Base-by-base conservation (phyloP, 768 basidiomycete genomes). In the Collybia sp. region DNA sequence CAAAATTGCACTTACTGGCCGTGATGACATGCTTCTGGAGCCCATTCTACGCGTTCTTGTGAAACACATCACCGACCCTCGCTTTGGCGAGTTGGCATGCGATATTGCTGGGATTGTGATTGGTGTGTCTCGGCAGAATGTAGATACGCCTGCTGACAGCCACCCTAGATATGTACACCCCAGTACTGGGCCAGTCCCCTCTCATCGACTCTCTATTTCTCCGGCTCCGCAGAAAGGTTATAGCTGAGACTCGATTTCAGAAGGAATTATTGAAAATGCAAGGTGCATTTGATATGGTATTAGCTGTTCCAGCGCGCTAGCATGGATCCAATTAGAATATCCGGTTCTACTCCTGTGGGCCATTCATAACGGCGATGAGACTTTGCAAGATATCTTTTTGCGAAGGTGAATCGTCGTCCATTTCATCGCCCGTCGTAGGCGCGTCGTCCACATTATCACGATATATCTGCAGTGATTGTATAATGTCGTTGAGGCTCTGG, bases 151-250 rank as follows among this genome's bases (percentile, higher is more conserved):
- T 52, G 13, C 42, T 50, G 18, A 44, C 45, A 47, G 40, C 35
- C 16, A 17, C 32, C 12, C 13, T 58, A 98, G 95, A 97, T 43
- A 86, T 96, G 79, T 99, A 99, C 63, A 73, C 78, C 2, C 79
- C 90, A 0, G 85, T 95, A 31, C 70, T 98, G n/a, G 95, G 95
- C 2, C 92, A 95, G 64, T 93, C 93, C 17, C 92, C 93, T 0
- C 70, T 93, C 37, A 88, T 99, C 44, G 96, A 98, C 64, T 73
- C 85, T 5, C 72, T 95, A 33, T 85, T 98, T 57, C 68, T 85
- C 19, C 83, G 85, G 31, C 68, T 98, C 36, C 83, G 82, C 46
- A 86, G 83, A 61, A 93, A 93, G 59, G 77, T 98, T n/a, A 66
- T 79, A 35, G 78, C 82, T 33, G 96, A 99, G 63, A 68, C 97